Percentiles rank a stretch among this genome's conserved stretches.
phyloP scores from a whole-genome alignment of 768 basidiomycete genomes.

The Zangia roseola region DNA sequence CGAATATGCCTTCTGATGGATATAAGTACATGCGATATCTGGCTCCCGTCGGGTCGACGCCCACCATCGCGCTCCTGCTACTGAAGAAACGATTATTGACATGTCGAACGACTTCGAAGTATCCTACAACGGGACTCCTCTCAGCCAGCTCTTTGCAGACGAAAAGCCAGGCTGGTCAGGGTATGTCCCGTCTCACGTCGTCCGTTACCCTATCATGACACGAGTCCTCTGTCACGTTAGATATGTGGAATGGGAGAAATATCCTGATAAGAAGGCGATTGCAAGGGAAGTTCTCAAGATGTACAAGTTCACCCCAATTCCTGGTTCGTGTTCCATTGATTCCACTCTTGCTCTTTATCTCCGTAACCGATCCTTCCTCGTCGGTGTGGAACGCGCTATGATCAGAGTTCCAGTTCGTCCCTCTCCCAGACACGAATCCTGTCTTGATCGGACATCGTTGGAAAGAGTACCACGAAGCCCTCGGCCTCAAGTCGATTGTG shows the following conservation, averaged over 20 bases:
- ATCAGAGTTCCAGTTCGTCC: slow-evolving; percentile 47
- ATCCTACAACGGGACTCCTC: neutral
- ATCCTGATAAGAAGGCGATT: slow-evolving; percentile 10
- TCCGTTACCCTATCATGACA: neutral
- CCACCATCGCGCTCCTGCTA: too few species aligned
- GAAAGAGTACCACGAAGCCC: slow-evolving; percentile 51
- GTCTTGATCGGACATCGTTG: slow-evolving; percentile 49
- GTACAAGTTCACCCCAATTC: slow-evolving; percentile 11
- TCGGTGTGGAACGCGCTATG: neutral
- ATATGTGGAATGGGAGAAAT: slow-evolving; percentile 17
- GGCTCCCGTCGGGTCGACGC: neutral
- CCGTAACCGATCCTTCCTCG: too few species aligned
- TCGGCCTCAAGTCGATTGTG: slow-evolving; percentile 46
- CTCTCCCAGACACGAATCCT: slow-evolving; percentile 50
- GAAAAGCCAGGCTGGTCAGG: slow-evolving; percentile 16
- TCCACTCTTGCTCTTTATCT: too few species aligned
- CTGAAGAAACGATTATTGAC: neutral
- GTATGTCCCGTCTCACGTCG: neutral
- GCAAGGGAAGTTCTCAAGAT: slow-evolving; percentile 10
- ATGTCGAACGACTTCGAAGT: neutral
- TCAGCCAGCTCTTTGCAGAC: slow-evolving; percentile 9
- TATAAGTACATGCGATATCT: too few species aligned
- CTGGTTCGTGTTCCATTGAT: slow-evolving; percentile 2
- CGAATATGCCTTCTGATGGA: too few species aligned
- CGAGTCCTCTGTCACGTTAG: neutral